Evolutionary conservation across 352 stramenopile genomes (phyloP), one percentile per base, ranked within the genome.

Genomic region (Globisporangium sylvaticum): DNA sequence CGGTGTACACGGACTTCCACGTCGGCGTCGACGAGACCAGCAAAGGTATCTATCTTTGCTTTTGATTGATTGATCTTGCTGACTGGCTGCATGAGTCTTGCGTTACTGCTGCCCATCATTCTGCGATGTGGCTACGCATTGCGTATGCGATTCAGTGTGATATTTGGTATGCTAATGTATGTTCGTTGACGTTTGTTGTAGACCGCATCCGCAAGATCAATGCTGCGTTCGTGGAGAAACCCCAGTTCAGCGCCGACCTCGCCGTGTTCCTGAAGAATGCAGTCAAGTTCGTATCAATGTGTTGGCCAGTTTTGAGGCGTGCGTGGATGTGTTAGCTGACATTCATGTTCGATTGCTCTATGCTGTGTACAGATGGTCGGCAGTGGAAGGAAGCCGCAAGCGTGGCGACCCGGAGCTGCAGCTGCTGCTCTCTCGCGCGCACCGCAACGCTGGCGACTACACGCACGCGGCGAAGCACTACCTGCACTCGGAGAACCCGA

Each of bases 351-450:
- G 5, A 22, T 50, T 10, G 18, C 42, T 22, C 18, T 50, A 1
- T 58, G n/a, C 6, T 39, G 25, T 48, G 12, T 58, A 20, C 34
- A 88, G 80, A 64, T 92, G 88, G 88, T 91, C 84, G 34, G 71
- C 87, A 20, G 58, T 68, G 6, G 75, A 94, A 65, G 83, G 88
- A 9, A 81, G 79, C 46, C 83, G 84, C 62, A 89, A 94, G 69
- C 81, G 86, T 24, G 81, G 88, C 37, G 84, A 95, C 63, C 79
- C 89, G 1, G 80, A 92, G 70, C 70, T 92, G 61, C 87, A 95
- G 71, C 65, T 92, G 42, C 69, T 91, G 53, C 73, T 94, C 31
- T 73, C 81, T 2, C 78, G 77, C 18, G 85, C 86, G 1, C 83
- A 92, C 61, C 76, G 62, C 29, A 32, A 62, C 7, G 81, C 78